Conservation (phyloP, 2,329 filamentous ascomycete genomes). For the Lojkania enalia region DNA sequence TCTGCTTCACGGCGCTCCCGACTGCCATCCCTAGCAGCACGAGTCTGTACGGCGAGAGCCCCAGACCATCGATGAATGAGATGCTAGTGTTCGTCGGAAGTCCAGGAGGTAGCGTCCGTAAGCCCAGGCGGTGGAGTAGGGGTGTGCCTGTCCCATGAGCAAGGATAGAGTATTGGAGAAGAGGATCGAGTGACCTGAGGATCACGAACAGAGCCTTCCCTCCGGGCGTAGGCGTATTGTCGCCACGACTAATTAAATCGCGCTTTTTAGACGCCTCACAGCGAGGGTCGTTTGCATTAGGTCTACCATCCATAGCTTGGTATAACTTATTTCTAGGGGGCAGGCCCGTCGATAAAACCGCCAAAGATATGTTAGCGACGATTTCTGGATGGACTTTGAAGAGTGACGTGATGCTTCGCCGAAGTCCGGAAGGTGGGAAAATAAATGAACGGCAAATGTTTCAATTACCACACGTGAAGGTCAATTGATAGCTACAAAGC, state of each 20-base stretch:
- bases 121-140: slow-evolving; percentile 53
- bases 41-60: slow-evolving; percentile 55
- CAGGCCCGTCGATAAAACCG: too few species aligned
- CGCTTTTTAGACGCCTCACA: slow-evolving; percentile 33
- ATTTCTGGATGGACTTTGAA: too few species aligned
- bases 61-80: slow-evolving; percentile 46
- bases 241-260: slow-evolving; percentile 48
- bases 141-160: slow-evolving; percentile 45
- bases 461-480: too few species aligned
- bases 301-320: slow-evolving; percentile 13
- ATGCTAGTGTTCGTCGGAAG: slow-evolving; percentile 46
- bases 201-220: slow-evolving; percentile 50
- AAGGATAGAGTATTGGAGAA: slow-evolving; percentile 56
- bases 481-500: too few species aligned
- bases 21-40: slow-evolving; percentile 59
- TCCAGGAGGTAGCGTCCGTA: slow-evolving; percentile 49
- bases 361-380: too few species aligned
- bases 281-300: slow-evolving; percentile 29
- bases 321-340: too few species aligned
- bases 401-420: too few species aligned
- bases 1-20: slow-evolving; percentile 59
- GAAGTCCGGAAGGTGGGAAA: too few species aligned
- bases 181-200: slow-evolving; percentile 52
- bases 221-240: slow-evolving; percentile 44
- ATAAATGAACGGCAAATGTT: too few species aligned